These are phyloP conservation scores for Amanita pallidorosea DNA, from an alignment of 768 basidiomycete genomes.

Conservation along the genomic window DNA sequence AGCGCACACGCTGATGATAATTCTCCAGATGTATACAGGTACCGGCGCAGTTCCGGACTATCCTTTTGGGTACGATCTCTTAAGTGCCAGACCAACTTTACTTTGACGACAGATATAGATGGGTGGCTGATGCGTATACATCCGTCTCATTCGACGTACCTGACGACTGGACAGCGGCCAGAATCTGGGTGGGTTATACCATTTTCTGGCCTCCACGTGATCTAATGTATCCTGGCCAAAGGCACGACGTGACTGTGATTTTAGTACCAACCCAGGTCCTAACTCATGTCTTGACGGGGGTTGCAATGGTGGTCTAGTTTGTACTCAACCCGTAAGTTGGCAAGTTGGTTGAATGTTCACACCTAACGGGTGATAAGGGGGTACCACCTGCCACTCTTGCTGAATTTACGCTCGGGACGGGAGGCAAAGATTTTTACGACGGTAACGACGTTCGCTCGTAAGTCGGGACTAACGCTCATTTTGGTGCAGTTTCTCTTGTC, in stretches of 20 bases:
- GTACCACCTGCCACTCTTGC: too few relatives aligned
- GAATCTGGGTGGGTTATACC: conserved; percentile 33
- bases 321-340: background rate
- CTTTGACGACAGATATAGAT: conserved; percentile 17
- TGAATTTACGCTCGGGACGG: too few relatives aligned
- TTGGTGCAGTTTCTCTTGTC: conserved; percentile 43
- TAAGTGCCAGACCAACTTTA: background rate
- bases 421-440: too few relatives aligned
- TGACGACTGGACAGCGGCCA: conserved; percentile 52
- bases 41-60: conserved; percentile 39
- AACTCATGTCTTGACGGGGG: conserved; percentile 44
- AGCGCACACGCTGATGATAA: background rate
- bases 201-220: background rate
- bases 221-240: conserved; percentile 17
- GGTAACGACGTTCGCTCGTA: too few relatives aligned
- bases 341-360: too few relatives aligned
- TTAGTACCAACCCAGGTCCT: conserved; percentile 38
- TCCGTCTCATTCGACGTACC: conserved; percentile 42
- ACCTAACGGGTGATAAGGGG: too few relatives aligned
- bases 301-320: conserved; percentile 38
- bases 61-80: conserved; percentile 30
- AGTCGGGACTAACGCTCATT: background rate
- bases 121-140: conserved; percentile 27
- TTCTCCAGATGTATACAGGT: conserved; percentile 46
- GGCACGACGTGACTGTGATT: conserved; percentile 59